These are phyloP conservation scores for Penicillium steckii DNA, from an alignment of 495 filamentous ascomycete species.

Conservation along the genomic window DNA sequence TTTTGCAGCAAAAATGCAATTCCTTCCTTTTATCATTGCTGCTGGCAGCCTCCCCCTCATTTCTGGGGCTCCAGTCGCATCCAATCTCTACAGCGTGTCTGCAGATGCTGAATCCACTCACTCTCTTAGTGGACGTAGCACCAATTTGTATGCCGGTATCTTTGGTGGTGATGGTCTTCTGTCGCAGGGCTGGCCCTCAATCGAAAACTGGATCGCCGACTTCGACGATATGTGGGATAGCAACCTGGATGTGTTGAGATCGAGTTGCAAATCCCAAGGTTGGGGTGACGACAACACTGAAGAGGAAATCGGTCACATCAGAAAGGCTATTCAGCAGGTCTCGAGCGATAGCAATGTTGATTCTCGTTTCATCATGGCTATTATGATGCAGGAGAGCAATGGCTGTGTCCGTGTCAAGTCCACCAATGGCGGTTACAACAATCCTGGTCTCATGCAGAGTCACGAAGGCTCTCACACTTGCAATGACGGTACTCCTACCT, in stretches of 20 bases:
- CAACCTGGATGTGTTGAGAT: conserved; percentile 40
- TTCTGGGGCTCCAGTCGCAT: conserved; percentile 25
- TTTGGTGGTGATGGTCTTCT: conserved; percentile 21
- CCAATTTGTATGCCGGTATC: conserved; percentile 12
- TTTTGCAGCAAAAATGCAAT: conserved; percentile 21
- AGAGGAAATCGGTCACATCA: conserved; percentile 40
- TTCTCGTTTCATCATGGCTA: conserved; percentile 57
- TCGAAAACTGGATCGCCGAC: conserved; percentile 12
- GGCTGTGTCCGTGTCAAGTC: conserved; percentile 56
- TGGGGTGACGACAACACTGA: conserved; percentile 35
- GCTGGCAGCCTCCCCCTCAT: conserved; percentile 34
- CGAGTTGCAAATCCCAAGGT: conserved; percentile 42
- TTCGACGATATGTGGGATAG: conserved; percentile 28
- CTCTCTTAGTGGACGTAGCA: conserved; percentile 23
- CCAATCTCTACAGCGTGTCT: conserved; percentile 17
- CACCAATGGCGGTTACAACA: conserved; percentile 43
- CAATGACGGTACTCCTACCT: conserved; percentile 39
- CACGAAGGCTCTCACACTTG: conserved; percentile 49
- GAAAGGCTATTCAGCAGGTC: conserved; percentile 37
- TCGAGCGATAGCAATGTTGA: conserved; percentile 42
- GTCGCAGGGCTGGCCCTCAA: conserved; percentile 23
- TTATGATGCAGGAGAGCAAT: conserved; percentile 59
- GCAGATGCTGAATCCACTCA: conserved; percentile 10
- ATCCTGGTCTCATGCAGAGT: conserved; percentile 57
- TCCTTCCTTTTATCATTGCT: conserved; percentile 29